A percentile compares a stretch with the other conserved stretches of the same genome.
Conservation (phyloP, 2,329 filamentous ascomycete genomes). For the Clonostachys solani region DNA sequence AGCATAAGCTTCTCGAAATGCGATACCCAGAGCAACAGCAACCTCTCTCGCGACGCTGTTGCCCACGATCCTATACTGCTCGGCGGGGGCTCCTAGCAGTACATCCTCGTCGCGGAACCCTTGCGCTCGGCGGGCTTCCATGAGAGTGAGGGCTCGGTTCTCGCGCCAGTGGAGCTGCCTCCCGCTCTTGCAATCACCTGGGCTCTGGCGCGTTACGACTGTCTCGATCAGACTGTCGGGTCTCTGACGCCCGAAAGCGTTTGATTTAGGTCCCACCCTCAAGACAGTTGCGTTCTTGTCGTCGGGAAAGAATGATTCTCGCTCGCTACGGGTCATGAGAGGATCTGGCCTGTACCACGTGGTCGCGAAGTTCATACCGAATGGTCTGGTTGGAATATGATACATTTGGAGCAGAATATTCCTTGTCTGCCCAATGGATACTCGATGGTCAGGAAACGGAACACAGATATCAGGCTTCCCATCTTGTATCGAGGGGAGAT, state of each 20-base stretch:
- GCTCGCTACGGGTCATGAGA: conserved; percentile 30
- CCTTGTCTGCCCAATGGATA: conserved; percentile 32
- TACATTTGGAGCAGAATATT: conserved; percentile 40
- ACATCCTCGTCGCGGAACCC: conserved; percentile 68
- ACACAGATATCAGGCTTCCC: conserved; percentile 58
- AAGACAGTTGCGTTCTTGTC: conserved; percentile 23
- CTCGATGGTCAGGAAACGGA: conserved; percentile 63
- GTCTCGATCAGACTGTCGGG: conserved; percentile 55
- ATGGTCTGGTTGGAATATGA: conserved; percentile 55
- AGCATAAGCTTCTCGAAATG: conserved; percentile 51
- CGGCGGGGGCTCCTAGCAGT: conserved; percentile 48
- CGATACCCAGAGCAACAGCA: conserved; percentile 61
- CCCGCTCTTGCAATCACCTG: conserved; percentile 52
- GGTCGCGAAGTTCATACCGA: conserved; percentile 45
- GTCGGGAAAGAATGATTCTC: conserved; percentile 28
- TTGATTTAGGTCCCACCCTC: conserved; percentile 34
- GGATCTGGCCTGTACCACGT: conserved; percentile 27
- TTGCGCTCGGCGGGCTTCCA: conserved; percentile 67
- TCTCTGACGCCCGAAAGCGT: conserved; percentile 48
- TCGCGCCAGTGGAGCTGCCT: conserved; percentile 62
- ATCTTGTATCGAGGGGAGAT: conserved; percentile 61
- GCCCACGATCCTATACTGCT: conserved; percentile 65
- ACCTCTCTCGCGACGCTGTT: conserved; percentile 73
- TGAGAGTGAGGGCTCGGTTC: conserved; percentile 54
- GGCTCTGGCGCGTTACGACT: conserved; percentile 48